Evolutionary conservation across 2,329 filamentous ascomycete species (phyloP), one percentile per base, ranked within the genome.

Genomic region (Coleophoma crateriformis): DNA sequence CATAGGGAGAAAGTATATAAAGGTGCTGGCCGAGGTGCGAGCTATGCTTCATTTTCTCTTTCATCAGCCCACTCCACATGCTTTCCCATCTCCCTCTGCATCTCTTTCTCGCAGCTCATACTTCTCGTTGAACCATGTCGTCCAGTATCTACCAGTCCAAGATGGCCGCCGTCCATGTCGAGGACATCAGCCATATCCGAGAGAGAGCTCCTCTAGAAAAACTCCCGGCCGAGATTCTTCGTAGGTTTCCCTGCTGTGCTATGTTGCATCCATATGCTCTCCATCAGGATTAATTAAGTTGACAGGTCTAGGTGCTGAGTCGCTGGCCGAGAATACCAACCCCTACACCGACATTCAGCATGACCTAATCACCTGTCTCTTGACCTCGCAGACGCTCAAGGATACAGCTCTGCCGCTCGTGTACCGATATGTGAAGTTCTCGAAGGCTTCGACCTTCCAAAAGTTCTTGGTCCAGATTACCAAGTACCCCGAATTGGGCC

Each of bases 371-470:
- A 79, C 85, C 12, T 78, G 88, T 58, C 74, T 90, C 40, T 68
- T 88, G 56, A 81, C 85, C 15, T 91, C 85, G 11, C 81, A 78
- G 64, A 81, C 81, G 33, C 71, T 90, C 51, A 84, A 90, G 62
- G 77, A 77, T 33, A 83, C 83, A 22, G 90, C 87, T 3, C 72
- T 90, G 39, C 79, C 80, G 57, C 85, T 87, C 13, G 77, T 91
- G 48, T 90, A 91, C 69, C 78, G 82, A 56, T 82, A 87, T 66
- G 86, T 90, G 64, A 89, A 85, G 43, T 85, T 90, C 57, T 87
- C 87, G 10, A 87, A 90, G 72, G 90, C 87, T 20, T 75, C 82
- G 53, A 88, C 89, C 64, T 91, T 90, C 70, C 83, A 83, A 63
- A 90, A 90, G 68, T 87, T 89, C 58, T 75, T 89, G 46, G 73